These are phyloP conservation scores for Plicaturopsis crispa DNA, from an alignment of 768 basidiomycete species.

Conservation along the genomic window DNA sequence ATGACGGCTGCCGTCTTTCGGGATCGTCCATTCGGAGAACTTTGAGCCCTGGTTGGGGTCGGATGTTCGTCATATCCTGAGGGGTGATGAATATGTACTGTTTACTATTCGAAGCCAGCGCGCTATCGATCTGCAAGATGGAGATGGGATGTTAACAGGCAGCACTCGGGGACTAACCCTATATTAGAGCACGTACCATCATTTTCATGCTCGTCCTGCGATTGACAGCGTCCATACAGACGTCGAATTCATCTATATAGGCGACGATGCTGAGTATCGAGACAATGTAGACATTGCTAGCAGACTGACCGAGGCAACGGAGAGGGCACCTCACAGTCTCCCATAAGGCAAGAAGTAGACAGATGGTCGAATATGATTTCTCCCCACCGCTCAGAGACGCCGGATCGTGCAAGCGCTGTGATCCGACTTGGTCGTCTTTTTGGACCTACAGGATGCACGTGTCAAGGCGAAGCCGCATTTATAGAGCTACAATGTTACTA, in stretches of 20 bases:
- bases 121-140: conserved; percentile 68
- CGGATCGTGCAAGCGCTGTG: conserved; percentile 62
- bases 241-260: conserved; percentile 85
- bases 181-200: conserved; percentile 60
- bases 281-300: neutral
- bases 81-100: conserved; percentile 96
- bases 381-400: conserved; percentile 88
- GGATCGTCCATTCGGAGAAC: conserved; percentile 78
- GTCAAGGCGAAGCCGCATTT: too few relatives aligned
- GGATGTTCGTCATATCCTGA: conserved; percentile 79
- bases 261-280: conserved; percentile 2
- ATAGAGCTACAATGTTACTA: too few relatives aligned
- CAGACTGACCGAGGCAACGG: conserved; percentile 69
- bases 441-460: conserved; percentile 43
- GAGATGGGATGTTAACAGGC: conserved; percentile 1
- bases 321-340: conserved; percentile 92
- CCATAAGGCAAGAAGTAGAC: conserved; percentile 91
- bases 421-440: conserved; percentile 70
- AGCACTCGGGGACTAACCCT: neutral
- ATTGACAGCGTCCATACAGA: conserved; percentile 95
- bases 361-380: conserved; percentile 95
- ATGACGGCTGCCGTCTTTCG: conserved; percentile 61
- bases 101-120: conserved; percentile 77
- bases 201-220: conserved; percentile 91
- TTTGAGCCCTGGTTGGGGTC: conserved; percentile 58